These are phyloP conservation scores for Daldinia sp. DNA, from an alignment of 2,329 filamentous ascomycete genomes.

Conservation along the genomic window DNA sequence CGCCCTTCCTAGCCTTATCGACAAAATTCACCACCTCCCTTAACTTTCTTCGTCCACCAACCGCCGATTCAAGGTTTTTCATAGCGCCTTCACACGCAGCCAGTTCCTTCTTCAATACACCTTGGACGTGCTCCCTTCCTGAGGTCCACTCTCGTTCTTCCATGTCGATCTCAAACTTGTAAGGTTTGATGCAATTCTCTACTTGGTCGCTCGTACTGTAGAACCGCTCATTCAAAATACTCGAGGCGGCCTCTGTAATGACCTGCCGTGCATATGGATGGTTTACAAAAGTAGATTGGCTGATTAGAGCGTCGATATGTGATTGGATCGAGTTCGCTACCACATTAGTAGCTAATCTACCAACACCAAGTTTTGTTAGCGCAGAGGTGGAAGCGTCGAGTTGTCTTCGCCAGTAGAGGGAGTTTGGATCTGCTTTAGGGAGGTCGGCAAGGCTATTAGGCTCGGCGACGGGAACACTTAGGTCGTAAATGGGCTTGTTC, in stretches of 20 bases:
- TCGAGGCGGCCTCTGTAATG: constrained; percentile 90
- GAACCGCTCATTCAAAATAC: constrained; percentile 90
- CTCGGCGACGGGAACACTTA: constrained; percentile 72
- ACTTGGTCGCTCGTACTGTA: constrained; percentile 98
- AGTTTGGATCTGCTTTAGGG: constrained; percentile 84
- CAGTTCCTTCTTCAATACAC: constrained; percentile 86
- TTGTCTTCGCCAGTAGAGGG: constrained; percentile 91
- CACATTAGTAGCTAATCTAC: constrained; percentile 88
- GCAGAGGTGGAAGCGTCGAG: constrained; percentile 91
- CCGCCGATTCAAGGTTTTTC: constrained; percentile 75
- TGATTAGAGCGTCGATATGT: constrained; percentile 81
- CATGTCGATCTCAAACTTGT: constrained; percentile 97
- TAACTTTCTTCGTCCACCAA: constrained; percentile 85
- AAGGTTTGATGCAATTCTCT: constrained; percentile 98
- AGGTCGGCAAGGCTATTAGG: constrained; percentile 78
- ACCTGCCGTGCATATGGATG: constrained; percentile 93
- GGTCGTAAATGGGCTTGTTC: constrained; percentile 92
- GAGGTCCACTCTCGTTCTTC: constrained; percentile 88
- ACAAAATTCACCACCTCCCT: constrained; percentile 91
- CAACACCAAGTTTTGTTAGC: constrained; percentile 92
- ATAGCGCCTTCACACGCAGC: constrained; percentile 82
- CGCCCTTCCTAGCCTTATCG: constrained; percentile 86
- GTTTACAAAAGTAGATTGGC: constrained; percentile 82
- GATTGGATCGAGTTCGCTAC: constrained; percentile 87
- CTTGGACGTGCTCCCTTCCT: constrained; percentile 82